Conservation (phyloP, 371 early-diverging fungal genomes). For the Phascolomyces articulosus region DNA sequence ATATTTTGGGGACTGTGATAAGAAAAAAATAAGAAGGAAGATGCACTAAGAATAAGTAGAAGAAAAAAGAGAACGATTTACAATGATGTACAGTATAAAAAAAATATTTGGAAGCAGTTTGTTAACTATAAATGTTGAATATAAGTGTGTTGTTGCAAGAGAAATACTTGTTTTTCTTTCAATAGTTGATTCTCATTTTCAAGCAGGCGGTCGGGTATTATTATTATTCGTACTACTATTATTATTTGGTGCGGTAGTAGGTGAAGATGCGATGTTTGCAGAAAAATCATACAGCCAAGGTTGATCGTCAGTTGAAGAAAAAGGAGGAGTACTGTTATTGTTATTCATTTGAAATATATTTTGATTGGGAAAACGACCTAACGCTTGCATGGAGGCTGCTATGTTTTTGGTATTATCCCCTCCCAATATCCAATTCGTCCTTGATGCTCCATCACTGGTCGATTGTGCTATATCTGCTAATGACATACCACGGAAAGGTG, state of each 20-base stretch:
- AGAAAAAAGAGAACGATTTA: too few relatives aligned
- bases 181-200: too few relatives aligned
- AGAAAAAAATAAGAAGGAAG: too few relatives aligned
- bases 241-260: background rate
- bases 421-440: constrained; percentile 24
- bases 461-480: constrained; percentile 25
- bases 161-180: too few relatives aligned
- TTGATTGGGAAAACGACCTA: constrained; percentile 9
- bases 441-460: constrained; percentile 26
- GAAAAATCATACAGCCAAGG: background rate
- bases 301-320: background rate
- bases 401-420: constrained; percentile 23
- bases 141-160: too few relatives aligned
- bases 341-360: background rate
- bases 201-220: too few relatives aligned
- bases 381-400: constrained; percentile 22
- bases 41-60: too few relatives aligned
- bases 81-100: too few relatives aligned
- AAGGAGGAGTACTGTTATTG: background rate
- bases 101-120: too few relatives aligned
- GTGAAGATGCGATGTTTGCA: background rate
- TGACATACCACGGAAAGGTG: constrained; percentile 20
- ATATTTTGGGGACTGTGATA: too few relatives aligned
- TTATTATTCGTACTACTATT: too few relatives aligned
- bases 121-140: too few relatives aligned